These are phyloP conservation scores for Cornus florida DNA, from an alignment of 148 eudicot species.

Conservation along the genomic window DNA sequence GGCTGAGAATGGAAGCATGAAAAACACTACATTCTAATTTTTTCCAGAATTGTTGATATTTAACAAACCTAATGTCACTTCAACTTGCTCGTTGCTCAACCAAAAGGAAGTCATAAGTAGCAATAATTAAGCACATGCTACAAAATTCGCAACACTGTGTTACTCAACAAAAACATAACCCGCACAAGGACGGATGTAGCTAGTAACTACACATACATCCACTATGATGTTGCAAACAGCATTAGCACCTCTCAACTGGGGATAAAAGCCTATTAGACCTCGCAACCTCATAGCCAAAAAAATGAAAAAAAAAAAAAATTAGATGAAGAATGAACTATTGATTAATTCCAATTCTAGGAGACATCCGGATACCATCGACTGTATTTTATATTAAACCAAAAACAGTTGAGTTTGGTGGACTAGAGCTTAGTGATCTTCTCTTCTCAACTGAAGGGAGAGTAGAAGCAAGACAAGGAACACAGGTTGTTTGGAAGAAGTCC, in stretches of 20 bases:
- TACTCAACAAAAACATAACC: too few species aligned
- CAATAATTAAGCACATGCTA: background rate
- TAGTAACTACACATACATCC: too few species aligned
- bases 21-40: background rate
- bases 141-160: background rate
- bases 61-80: slow-evolving; percentile 1
- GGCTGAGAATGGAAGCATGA: slow-evolving; percentile 7
- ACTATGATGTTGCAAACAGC: too few species aligned
- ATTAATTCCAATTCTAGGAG: background rate
- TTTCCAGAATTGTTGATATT: background rate
- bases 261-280: too few species aligned
- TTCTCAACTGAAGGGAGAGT: slow-evolving; percentile 65
- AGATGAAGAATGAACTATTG: background rate
- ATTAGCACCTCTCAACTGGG: too few species aligned
- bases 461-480: slow-evolving; percentile 85
- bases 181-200: too few species aligned
- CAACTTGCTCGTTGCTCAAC: background rate
- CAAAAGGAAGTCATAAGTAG: background rate
- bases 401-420: slow-evolving; percentile 55
- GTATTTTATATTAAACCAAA: background rate
- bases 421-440: slow-evolving; percentile 63
- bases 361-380: background rate
- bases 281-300: background rate
- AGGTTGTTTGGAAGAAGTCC: slow-evolving; percentile 64
- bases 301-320: background rate